Percentiles rank a stretch among this genome's conserved stretches.
These are phyloP conservation scores for Erysimum cheiranthoides DNA, from an alignment of 345 rosid species.

Conservation along the genomic window DNA sequence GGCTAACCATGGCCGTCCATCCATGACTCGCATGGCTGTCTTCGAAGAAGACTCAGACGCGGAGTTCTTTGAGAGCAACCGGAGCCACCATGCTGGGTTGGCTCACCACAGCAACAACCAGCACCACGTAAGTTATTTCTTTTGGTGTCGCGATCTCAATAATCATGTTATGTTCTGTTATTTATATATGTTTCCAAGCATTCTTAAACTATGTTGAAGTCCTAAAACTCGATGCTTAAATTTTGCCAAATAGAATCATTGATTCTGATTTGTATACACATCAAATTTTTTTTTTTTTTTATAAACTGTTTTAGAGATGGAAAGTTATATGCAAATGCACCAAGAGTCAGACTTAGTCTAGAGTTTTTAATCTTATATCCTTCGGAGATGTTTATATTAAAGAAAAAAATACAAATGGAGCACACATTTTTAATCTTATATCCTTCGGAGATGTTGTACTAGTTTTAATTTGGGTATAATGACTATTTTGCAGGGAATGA, in stretches of 20 bases:
- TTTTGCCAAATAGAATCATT: neutral
- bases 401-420: no score
- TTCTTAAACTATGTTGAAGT: neutral
- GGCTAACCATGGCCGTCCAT: conserved; percentile 38
- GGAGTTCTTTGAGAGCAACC: conserved; percentile 20
- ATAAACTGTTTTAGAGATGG: neutral
- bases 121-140: conserved; percentile 29
- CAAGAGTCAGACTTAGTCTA: neutral
- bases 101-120: conserved; percentile 11
- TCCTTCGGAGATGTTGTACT: no score
- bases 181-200: neutral
- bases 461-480: neutral
- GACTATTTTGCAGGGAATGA: conserved; percentile 22
- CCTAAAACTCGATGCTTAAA: neutral
- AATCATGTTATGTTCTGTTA: conserved; percentile 16
- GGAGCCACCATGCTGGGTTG: conserved; percentile 9
- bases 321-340: neutral
- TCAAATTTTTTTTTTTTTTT: neutral
- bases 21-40: conserved; percentile 37
- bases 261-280: neutral
- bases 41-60: conserved; percentile 40
- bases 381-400: no score
- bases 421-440: no score
- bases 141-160: neutral
- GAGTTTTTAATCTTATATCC: neutral